phyloP scores from a whole-genome alignment of 108 stramenopile species.

The Cylindrotheca closterium region DNA sequence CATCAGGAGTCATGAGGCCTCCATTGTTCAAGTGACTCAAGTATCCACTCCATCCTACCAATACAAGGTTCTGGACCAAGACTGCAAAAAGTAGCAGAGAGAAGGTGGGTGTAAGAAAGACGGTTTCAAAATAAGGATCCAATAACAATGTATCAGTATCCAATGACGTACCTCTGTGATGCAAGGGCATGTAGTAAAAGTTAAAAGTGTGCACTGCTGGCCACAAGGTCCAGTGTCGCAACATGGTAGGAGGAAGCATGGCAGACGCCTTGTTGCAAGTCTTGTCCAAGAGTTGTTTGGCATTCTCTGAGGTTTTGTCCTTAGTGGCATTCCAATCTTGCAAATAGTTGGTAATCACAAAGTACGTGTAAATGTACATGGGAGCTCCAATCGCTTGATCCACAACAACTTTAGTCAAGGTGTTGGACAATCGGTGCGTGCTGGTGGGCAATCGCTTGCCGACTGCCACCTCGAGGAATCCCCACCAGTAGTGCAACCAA shows the following conservation, averaged over 20 bases:
- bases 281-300: slow-evolving; percentile 12
- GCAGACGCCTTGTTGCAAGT: slow-evolving; percentile 27
- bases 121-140: not conserved
- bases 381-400: slow-evolving; percentile 51
- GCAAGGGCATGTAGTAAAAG: slow-evolving; percentile 54
- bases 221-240: slow-evolving; percentile 64
- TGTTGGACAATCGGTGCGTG: slow-evolving; percentile 30
- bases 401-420: slow-evolving; percentile 38
- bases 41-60: slow-evolving; percentile 53
- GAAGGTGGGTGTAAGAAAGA: not conserved
- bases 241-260: slow-evolving; percentile 47
- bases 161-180: slow-evolving; percentile 25
- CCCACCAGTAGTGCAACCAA: slow-evolving; percentile 59
- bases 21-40: slow-evolving; percentile 35
- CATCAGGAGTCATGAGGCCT: slow-evolving; percentile 30
- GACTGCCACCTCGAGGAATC: slow-evolving; percentile 36
- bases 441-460: slow-evolving; percentile 21
- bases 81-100: slow-evolving; percentile 14
- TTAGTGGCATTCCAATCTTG: slow-evolving; percentile 19
- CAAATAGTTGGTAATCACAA: slow-evolving; percentile 42
- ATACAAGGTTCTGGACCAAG: slow-evolving; percentile 51
- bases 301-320: not conserved
- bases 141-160: too few species aligned
- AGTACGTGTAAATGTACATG: slow-evolving; percentile 48
- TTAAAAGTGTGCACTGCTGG: slow-evolving; percentile 50